These are phyloP conservation scores for Takakia lepidozioides DNA, from an alignment of 225 moss, liverwort and hornwort genomes.

Conservation along the genomic window DNA sequence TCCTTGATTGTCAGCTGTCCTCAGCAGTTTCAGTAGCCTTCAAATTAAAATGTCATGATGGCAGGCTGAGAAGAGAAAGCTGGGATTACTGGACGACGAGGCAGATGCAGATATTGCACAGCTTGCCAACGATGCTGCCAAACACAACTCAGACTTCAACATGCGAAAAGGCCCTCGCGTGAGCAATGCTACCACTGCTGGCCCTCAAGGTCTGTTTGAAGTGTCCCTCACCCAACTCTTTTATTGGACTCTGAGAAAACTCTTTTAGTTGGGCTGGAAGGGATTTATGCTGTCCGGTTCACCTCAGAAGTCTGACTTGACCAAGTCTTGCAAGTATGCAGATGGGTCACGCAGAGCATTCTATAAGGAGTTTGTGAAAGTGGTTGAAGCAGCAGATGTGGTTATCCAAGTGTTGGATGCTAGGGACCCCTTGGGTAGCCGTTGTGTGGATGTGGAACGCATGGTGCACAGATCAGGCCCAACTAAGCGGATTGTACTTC, in stretches of 20 bases:
- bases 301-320: no score
- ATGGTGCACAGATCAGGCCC: conserved; percentile 72
- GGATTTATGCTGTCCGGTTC: no score
- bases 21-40: no score
- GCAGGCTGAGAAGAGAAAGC: conserved; percentile 70
- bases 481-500: conserved; percentile 63
- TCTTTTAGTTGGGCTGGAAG: no score
- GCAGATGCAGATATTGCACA: conserved; percentile 43
- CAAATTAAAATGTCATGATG: no score
- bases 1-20: no score
- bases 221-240: no score
- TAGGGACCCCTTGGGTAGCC: conserved; percentile 83
- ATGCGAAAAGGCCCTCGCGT: no score
- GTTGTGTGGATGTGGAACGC: conserved; percentile 74
- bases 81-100: conserved; percentile 60
- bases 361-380: conserved; percentile 73
- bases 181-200: conserved; percentile 5
- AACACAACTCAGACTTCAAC: conserved; percentile 45
- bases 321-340: no score
- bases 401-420: conserved; percentile 85
- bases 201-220: conserved; percentile 6
- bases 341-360: conserved; percentile 78
- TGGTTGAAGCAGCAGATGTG: conserved; percentile 78
- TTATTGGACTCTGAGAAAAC: no score
- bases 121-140: conserved; percentile 53